These are phyloP conservation scores for Leccinum pellstonianum DNA, from an alignment of 768 basidiomycete genomes.

Conservation along the genomic window DNA sequence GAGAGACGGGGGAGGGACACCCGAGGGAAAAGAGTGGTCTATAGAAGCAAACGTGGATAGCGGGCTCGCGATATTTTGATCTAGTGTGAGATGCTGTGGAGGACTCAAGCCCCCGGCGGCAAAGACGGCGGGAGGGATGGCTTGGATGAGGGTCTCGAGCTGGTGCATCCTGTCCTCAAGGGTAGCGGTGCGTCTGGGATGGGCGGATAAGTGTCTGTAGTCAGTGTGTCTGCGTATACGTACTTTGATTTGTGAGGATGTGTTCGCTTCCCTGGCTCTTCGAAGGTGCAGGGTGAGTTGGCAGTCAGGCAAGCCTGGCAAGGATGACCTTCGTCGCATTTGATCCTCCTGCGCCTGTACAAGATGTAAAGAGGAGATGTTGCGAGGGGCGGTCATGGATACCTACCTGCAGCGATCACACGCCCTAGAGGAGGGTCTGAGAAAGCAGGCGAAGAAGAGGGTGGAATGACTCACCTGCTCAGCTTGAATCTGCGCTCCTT, in stretches of 20 bases:
- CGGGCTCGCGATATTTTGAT: slow-evolving; percentile 34
- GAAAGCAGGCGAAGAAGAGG: slow-evolving; percentile 2
- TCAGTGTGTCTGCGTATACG: slow-evolving; percentile 28
- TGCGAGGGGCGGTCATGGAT: neutral
- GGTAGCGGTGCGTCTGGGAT: slow-evolving; percentile 67
- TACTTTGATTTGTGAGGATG: slow-evolving; percentile 90
- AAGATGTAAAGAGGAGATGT: neutral
- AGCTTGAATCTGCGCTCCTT: slow-evolving; percentile 87
- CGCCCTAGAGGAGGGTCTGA: slow-evolving; percentile 49
- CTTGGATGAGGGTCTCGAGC: slow-evolving; percentile 79
- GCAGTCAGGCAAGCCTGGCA: slow-evolving; percentile 87
- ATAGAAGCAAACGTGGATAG: slow-evolving; percentile 40
- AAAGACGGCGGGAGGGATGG: slow-evolving; percentile 80
- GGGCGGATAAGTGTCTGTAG: slow-evolving; percentile 7
- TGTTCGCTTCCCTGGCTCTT: slow-evolving; percentile 82
- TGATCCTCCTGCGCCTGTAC: slow-evolving; percentile 73
- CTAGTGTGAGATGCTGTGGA: slow-evolving; percentile 34
- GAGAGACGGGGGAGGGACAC: slow-evolving; percentile 76
- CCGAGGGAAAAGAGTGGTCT: slow-evolving; percentile 45
- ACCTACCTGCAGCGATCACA: slow-evolving; percentile 90
- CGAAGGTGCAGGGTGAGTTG: slow-evolving; percentile 80
- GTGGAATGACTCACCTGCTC: slow-evolving; percentile 56
- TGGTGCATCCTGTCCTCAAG: slow-evolving; percentile 89
- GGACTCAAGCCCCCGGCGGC: slow-evolving; percentile 51
- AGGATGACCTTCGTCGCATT: slow-evolving; percentile 87